Percentiles rank a stretch among this genome's conserved stretches.
Conservation (phyloP, 352 stramenopile species). For the Globisporangium ultimum region DNA sequence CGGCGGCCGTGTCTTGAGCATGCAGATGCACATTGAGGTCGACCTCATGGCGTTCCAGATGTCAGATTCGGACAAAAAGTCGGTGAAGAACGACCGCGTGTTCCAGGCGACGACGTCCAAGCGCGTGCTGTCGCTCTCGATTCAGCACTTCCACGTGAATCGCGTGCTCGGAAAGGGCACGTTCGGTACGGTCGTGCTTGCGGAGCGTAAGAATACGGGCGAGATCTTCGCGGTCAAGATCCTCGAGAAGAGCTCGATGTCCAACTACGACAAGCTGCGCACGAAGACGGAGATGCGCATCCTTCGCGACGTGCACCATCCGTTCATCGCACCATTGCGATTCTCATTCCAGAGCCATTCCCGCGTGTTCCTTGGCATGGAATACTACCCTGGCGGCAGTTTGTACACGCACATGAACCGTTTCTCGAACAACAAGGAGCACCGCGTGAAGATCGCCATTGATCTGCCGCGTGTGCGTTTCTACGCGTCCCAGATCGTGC, state of each 20-base stretch:
- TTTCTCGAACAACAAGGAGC: slow-evolving; percentile 89
- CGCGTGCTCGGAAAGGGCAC: slow-evolving; percentile 94
- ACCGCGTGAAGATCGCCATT: slow-evolving; percentile 83
- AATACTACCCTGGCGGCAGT: slow-evolving; percentile 82
- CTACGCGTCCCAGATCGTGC: slow-evolving; percentile 90
- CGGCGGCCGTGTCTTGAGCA: slow-evolving; percentile 66
- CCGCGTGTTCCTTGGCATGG: slow-evolving; percentile 81
- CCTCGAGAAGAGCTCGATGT: slow-evolving; percentile 90
- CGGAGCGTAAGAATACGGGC: slow-evolving; percentile 79
- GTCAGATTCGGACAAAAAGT: slow-evolving; percentile 68
- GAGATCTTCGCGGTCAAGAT: slow-evolving; percentile 93
- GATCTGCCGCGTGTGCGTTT: slow-evolving; percentile 82
- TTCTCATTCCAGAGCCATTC: slow-evolving; percentile 86
- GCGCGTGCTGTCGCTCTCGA: slow-evolving; percentile 79
- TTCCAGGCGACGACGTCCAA: slow-evolving; percentile 78
- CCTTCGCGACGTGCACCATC: slow-evolving; percentile 88
- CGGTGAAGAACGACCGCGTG: slow-evolving; percentile 54
- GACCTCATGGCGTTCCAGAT: slow-evolving; percentile 78
- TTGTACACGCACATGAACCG: slow-evolving; percentile 92
- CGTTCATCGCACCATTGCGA: slow-evolving; percentile 90
- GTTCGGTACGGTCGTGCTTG: slow-evolving; percentile 91
- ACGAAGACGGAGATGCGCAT: slow-evolving; percentile 92
- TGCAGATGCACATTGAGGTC: slow-evolving; percentile 86
- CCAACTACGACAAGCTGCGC: slow-evolving; percentile 90
- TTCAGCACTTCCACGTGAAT: slow-evolving; percentile 94